Conservation (phyloP, 2,329 filamentous ascomycete species). For the Colletotrichum phormii region DNA sequence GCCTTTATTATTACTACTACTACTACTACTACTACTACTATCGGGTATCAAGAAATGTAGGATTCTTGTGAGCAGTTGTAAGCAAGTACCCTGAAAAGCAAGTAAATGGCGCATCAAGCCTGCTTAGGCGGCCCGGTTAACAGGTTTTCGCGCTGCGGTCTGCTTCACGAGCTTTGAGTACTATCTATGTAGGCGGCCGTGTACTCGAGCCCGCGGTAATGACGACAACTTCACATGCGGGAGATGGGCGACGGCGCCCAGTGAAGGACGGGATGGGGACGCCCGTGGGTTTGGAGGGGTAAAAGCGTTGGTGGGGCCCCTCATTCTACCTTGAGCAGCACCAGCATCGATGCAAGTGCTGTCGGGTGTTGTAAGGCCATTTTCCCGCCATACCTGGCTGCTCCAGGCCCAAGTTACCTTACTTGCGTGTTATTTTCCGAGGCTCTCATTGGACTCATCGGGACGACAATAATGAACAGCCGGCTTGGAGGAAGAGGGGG, state of each 20-base stretch:
- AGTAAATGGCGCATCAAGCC: not conserved
- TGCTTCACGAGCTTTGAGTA: not conserved
- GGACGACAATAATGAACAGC: constrained; percentile 6
- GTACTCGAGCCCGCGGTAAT: constrained; percentile 15
- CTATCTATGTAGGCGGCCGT: too few relatives aligned
- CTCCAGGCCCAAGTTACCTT: not conserved
- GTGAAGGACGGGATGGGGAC: not conserved
- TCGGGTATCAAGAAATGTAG: not conserved
- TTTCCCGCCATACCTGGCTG: not conserved
- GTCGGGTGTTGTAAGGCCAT: not conserved
- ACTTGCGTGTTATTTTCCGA: not conserved
- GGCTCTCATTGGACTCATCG: constrained; percentile 2
- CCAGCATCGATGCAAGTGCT: not conserved
- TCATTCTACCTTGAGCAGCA: not conserved
- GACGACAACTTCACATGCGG: constrained; percentile 34
- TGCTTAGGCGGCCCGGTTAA: not conserved
- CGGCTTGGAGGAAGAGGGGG: not conserved
- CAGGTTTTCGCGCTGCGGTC: not conserved
- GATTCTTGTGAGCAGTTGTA: not conserved
- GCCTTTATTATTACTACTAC: too few relatives aligned
- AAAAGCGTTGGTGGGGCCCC: not conserved
- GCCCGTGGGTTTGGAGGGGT: constrained; percentile 21
- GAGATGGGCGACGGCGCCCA: not conserved
- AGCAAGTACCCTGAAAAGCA: too few relatives aligned
- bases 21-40: not conserved